Evolutionary conservation across 2,329 filamentous ascomycete genomes (phyloP), one percentile per base, ranked within the genome.

Genomic region (Didymella exigua): DNA sequence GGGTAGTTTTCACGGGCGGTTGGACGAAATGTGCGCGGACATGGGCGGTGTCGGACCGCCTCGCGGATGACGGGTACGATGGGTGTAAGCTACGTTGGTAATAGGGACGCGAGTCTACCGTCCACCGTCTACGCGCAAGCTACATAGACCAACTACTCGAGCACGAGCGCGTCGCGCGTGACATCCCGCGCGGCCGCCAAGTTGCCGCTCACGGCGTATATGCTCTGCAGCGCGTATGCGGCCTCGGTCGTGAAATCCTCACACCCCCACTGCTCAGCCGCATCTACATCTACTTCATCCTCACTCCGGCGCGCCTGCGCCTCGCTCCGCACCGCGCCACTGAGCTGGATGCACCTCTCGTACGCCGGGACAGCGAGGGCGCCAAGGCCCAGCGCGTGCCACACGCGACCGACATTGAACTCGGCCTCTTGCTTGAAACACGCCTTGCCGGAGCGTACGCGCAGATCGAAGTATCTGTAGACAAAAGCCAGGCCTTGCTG

Each of bases 401-500:
- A 95, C 23, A 86, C 84, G 19, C 91, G 81, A 1, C 84, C 91
- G 42, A 92, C 81, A 67, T 96, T 96, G 77, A 89, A 96, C 68
- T 90, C 88, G 7, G 90, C 90, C 75, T 96, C 91, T 69, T 91
- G 89, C 43, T 80, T 76, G 64, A 87, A 77, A 18, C 77, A 67
- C 1, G 77, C 73, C 5, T 76, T 62, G 8, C 70, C 71, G 5
- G 74, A 76, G 27, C 75, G 70, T 3, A 76, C 78, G 23, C 89
- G 82, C 23, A 85, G 70, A 2, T 85, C 80, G 62, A 89, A 88
- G 75, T 96, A 96, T 30, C 85, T 80, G 53, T 88, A 85, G 53
- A 98, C 76, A 67, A 96, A 97, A 0, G 87, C 81, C 45, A 97
- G 82, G 0, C 92, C 95, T 72, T 98, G 93, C 60, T 91, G 82